These are phyloP conservation scores for Keithomyces neogunnii DNA, from an alignment of 2,329 filamentous ascomycete species.

Conservation along the genomic window DNA sequence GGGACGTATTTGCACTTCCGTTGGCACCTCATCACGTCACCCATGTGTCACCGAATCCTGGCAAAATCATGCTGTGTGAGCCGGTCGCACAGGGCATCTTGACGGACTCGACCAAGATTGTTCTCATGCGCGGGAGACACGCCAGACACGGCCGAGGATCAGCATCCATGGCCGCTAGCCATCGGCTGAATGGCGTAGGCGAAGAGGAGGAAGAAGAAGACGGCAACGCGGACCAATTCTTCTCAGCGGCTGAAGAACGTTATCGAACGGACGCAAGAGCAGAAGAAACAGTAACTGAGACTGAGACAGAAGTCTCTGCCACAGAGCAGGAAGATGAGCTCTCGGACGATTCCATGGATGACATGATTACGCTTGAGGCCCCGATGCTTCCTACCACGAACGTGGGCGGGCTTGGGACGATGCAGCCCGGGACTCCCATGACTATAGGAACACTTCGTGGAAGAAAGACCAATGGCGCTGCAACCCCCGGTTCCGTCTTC, in stretches of 20 bases:
- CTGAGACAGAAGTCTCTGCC: constrained; percentile 53
- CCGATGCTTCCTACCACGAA: constrained; percentile 71
- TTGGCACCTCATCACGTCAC: constrained; percentile 80
- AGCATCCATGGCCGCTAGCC: constrained; percentile 33
- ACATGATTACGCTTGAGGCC: constrained; percentile 82
- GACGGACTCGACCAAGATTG: constrained; percentile 69
- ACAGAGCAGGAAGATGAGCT: constrained; percentile 62
- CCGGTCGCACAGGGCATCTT: constrained; percentile 85
- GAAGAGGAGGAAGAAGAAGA: constrained; percentile 58
- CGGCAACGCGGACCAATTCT: constrained; percentile 84
- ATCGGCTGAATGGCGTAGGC: constrained; percentile 45
- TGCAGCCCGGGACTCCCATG: constrained; percentile 74
- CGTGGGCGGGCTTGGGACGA: constrained; percentile 70
- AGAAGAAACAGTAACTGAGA: constrained; percentile 54
- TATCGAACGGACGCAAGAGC: constrained; percentile 48
- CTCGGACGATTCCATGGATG: constrained; percentile 86
- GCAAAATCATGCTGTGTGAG: constrained; percentile 86
- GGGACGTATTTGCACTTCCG: constrained; percentile 70
- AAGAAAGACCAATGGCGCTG: constrained; percentile 58
- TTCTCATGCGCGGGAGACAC: constrained; percentile 61
- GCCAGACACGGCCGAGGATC: constrained; percentile 41
- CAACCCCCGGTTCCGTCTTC: constrained; percentile 80
- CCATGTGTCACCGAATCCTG: constrained; percentile 74
- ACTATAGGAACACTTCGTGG: constrained; percentile 53
- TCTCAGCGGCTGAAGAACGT: constrained; percentile 79